These are phyloP conservation scores for Leersia perrieri DNA, from an alignment of 176 grass and related monocot species.

Conservation along the genomic window DNA sequence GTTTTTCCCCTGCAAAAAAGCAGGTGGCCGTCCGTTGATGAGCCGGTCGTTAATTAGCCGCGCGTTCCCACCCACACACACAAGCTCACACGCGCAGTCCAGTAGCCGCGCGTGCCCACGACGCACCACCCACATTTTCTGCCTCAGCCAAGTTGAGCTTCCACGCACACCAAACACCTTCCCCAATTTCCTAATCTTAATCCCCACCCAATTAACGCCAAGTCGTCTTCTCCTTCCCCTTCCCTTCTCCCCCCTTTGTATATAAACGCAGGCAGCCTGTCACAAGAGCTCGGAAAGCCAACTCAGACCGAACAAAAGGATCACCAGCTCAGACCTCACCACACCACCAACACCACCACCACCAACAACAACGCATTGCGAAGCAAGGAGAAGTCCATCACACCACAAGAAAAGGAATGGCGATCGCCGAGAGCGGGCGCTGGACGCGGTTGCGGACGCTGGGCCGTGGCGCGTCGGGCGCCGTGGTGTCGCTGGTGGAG, in stretches of 20 bases:
- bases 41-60: background rate
- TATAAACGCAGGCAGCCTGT: conserved; percentile 36
- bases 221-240: background rate
- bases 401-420: background rate
- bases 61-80: conserved; percentile 36
- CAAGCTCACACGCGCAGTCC: background rate
- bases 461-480: conserved; percentile 65
- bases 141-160: conserved; percentile 27
- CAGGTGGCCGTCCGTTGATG: background rate
- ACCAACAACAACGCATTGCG: background rate
- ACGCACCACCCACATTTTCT: conserved; percentile 34
- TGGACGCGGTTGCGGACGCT: conserved; percentile 47
- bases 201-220: conserved; percentile 22
- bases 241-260: background rate
- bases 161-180: conserved; percentile 51
- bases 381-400: background rate
- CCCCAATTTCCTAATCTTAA: conserved; percentile 25
- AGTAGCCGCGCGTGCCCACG: conserved; percentile 26
- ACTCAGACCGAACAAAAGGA: conserved; percentile 25
- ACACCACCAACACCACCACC: no score
- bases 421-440: conserved; percentile 7
- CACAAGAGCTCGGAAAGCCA: background rate
- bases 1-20: background rate
- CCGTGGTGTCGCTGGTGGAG: conserved; percentile 54
- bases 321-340: background rate